These are phyloP conservation scores for Komagataella kurtzmanii DNA, from an alignment of 805 yeast genomes.

Conservation along the genomic window DNA sequence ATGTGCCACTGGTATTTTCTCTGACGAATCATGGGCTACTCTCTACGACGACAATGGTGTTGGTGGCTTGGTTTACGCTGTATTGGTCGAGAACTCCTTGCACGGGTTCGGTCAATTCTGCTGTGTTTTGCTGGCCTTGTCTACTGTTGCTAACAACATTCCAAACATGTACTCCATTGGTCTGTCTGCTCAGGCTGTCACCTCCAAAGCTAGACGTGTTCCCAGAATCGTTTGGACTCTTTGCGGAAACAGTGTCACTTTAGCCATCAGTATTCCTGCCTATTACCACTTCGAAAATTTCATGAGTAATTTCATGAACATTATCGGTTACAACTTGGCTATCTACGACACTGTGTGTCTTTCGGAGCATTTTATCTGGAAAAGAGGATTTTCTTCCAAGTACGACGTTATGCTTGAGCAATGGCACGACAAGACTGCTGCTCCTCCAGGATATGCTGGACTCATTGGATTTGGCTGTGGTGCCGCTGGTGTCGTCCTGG, in stretches of 20 bases:
- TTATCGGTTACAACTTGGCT: conserved; percentile 85
- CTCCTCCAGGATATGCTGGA: conserved; percentile 76
- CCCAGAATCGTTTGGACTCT: conserved; percentile 83
- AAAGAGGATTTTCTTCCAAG: conserved; percentile 48
- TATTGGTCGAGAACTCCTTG: conserved; percentile 66
- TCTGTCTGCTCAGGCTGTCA: conserved; percentile 73
- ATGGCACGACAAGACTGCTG: conserved; percentile 39
- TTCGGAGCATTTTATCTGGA: conserved; percentile 78
- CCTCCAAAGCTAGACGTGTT: conserved; percentile 58
- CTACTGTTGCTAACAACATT: conserved; percentile 83
- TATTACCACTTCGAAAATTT: conserved; percentile 60
- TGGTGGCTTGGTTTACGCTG: conserved; percentile 77
- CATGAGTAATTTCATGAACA: conserved; percentile 80
- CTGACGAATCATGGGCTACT: conserved; percentile 28
- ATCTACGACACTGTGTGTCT: conserved; percentile 64
- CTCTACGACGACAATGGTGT: conserved; percentile 40
- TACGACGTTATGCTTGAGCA: conserved; percentile 29
- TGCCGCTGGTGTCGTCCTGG: conserved; percentile 72
- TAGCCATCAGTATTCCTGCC: conserved; percentile 85
- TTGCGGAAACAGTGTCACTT: conserved; percentile 57
- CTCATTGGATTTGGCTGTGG: conserved; percentile 69
- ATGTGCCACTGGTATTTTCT: conserved; percentile 51
- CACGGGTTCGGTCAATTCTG: conserved; percentile 88
- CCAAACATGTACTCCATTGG: conserved; percentile 92
- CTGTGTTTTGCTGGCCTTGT: conserved; percentile 70